A percentile compares a stretch with the other conserved stretches of the same genome.
These are phyloP conservation scores for Claviceps cyperi DNA, from an alignment of 2,329 filamentous ascomycete genomes.

Conservation along the genomic window DNA sequence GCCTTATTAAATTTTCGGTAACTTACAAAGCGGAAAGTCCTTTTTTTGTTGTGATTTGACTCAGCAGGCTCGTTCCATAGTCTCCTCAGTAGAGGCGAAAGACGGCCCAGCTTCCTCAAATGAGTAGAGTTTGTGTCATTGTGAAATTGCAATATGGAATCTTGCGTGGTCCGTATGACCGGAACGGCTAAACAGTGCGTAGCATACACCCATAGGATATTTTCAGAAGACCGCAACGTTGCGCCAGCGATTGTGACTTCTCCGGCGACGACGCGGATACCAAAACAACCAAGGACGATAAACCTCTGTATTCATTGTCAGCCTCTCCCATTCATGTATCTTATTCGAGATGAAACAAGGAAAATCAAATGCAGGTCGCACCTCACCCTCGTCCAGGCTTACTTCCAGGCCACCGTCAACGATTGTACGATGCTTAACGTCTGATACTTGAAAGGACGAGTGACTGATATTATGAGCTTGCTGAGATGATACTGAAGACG, in stretches of 20 bases:
- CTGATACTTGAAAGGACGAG: slow-evolving; percentile 31
- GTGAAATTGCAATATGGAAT: slow-evolving; percentile 39
- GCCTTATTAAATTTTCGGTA: neutral
- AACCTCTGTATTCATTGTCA: slow-evolving; percentile 32
- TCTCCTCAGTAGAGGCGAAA: slow-evolving; percentile 52
- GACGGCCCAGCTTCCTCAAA: slow-evolving; percentile 37
- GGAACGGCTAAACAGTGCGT: slow-evolving; percentile 57
- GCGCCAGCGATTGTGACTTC: slow-evolving; percentile 52
- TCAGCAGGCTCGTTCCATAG: slow-evolving; percentile 44
- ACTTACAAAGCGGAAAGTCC: slow-evolving; percentile 37
- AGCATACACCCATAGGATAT: slow-evolving; percentile 44
- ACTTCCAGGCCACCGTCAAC: slow-evolving; percentile 26
- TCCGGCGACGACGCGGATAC: slow-evolving; percentile 46
- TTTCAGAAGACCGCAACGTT: slow-evolving; percentile 34
- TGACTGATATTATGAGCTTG: slow-evolving; percentile 17
- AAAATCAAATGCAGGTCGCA: slow-evolving; percentile 13
- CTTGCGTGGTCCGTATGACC: slow-evolving; percentile 41
- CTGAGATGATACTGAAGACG: neutral
- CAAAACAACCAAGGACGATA: slow-evolving; percentile 53
- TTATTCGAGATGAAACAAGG: neutral
- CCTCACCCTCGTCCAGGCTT: slow-evolving; percentile 34
- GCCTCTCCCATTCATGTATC: slow-evolving; percentile 7
- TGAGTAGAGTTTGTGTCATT: slow-evolving; percentile 33
- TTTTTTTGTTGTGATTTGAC: slow-evolving; percentile 6
- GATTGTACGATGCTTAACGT: slow-evolving; percentile 27